These are phyloP conservation scores for Torulaspora franciscae DNA, from an alignment of 805 yeast species.

Conservation along the genomic window DNA sequence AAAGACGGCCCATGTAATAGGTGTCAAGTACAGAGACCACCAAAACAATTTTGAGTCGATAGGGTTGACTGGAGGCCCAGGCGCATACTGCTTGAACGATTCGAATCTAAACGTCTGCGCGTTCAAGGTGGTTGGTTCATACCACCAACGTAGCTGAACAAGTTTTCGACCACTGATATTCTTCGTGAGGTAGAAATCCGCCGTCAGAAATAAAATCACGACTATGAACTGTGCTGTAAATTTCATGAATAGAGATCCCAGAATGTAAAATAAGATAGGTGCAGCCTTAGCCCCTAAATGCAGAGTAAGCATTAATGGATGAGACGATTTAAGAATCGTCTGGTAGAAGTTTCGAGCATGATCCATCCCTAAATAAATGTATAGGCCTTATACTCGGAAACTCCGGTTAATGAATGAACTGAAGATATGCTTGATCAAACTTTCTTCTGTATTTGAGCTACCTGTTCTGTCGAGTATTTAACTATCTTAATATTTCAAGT, in stretches of 20 bases:
- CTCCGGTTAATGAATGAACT: background rate
- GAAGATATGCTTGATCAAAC: no score
- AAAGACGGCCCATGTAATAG: constrained; percentile 67
- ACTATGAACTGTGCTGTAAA: constrained; percentile 58
- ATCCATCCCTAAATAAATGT: constrained; percentile 22
- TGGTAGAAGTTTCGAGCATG: constrained; percentile 32
- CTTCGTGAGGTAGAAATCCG: constrained; percentile 91
- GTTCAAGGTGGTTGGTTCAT: constrained; percentile 50
- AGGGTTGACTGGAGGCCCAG: constrained; percentile 62
- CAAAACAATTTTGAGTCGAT: constrained; percentile 89
- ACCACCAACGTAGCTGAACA: constrained; percentile 97
- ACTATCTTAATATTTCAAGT: background rate
- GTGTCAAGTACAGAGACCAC: constrained; percentile 70
- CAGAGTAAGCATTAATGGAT: constrained; percentile 30
- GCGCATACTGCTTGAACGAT: constrained; percentile 37
- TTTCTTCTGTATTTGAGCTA: no score
- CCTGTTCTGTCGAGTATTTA: background rate
- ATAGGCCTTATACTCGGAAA: background rate
- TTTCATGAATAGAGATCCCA: constrained; percentile 32
- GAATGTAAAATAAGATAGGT: constrained; percentile 32
- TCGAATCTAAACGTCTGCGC: constrained; percentile 32
- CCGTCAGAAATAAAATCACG: constrained; percentile 69
- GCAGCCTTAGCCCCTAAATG: constrained; percentile 32
- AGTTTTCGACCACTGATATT: constrained; percentile 84
- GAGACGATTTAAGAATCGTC: constrained; percentile 35